A percentile compares a stretch with the other conserved stretches of the same genome.
Conservation (phyloP, 768 basidiomycete genomes). For the Lactifluus volemus region DNA sequence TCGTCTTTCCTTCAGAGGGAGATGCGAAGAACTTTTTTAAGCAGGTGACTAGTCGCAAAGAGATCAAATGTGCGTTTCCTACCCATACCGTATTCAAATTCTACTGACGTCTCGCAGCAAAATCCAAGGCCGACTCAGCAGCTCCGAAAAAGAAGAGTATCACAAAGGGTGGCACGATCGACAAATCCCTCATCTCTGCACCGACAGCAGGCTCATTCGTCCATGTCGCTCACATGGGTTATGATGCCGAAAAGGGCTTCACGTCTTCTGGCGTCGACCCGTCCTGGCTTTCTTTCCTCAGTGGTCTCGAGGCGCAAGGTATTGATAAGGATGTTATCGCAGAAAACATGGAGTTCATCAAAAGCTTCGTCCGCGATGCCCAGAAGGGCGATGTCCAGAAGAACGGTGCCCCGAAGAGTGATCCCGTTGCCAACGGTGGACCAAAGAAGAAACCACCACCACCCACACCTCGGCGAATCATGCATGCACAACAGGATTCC, state of each 20-base stretch:
- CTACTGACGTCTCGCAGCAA: constrained; percentile 18
- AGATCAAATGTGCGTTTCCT: constrained; percentile 31
- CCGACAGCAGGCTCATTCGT: constrained; percentile 73
- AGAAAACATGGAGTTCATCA: constrained; percentile 84
- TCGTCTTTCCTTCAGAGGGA: constrained; percentile 80
- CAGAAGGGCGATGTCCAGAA: constrained; percentile 22
- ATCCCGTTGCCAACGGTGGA: constrained; percentile 12
- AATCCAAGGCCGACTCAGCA: constrained; percentile 38
- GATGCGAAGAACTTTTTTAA: constrained; percentile 84
- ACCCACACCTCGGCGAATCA: constrained; percentile 29
- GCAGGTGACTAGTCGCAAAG: constrained; percentile 66
- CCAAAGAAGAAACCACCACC: constrained; percentile 28
- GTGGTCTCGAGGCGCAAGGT: constrained; percentile 53
- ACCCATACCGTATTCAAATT: background rate
- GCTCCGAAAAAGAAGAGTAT: constrained; percentile 49
- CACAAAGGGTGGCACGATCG: constrained; percentile 66
- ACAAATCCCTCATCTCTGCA: constrained; percentile 87
- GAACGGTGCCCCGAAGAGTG: constrained; percentile 31
- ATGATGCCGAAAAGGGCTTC: constrained; percentile 79
- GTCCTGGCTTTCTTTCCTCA: constrained; percentile 73
- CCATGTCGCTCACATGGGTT: constrained; percentile 95
- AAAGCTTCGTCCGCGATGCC: constrained; percentile 59
- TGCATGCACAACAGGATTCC: constrained; percentile 24
- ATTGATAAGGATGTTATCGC: constrained; percentile 60
- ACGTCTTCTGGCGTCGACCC: constrained; percentile 82